Conservation (phyloP, 2,329 filamentous ascomycete genomes). For the Zasmidium cellare region DNA sequence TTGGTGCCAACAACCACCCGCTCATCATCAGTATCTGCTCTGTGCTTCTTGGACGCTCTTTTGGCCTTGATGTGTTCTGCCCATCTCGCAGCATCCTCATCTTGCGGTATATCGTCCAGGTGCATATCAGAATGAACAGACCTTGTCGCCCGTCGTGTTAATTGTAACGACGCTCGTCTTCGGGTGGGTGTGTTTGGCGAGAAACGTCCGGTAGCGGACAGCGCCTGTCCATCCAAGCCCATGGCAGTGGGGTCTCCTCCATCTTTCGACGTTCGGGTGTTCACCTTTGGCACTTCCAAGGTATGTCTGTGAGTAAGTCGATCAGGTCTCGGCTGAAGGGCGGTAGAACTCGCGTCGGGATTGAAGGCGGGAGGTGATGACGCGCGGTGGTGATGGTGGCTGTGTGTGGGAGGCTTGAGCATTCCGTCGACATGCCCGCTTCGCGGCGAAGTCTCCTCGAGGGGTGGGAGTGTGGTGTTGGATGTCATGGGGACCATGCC, state of each 20-base stretch:
- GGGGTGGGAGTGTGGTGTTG: slow-evolving; percentile 25
- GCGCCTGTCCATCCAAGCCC: slow-evolving; percentile 54
- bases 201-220: slow-evolving; percentile 75
- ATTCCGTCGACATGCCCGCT: slow-evolving; percentile 20
- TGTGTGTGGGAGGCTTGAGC: slow-evolving; percentile 26
- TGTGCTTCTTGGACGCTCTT: slow-evolving; percentile 79
- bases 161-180: slow-evolving; percentile 78
- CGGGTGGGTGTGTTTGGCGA: slow-evolving; percentile 67
- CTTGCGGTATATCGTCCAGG: slow-evolving; percentile 78
- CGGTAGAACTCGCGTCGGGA: slow-evolving; percentile 46
- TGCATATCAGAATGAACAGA: slow-evolving; percentile 83
- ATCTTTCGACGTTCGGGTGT: slow-evolving; percentile 68
- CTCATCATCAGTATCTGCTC: slow-evolving; percentile 88
- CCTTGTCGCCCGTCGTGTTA: slow-evolving; percentile 77
- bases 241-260: slow-evolving; percentile 46
- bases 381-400: slow-evolving; percentile 28
- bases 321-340: slow-evolving; percentile 53
- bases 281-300: slow-evolving; percentile 75
- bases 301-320: slow-evolving; percentile 81
- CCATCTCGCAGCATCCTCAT: slow-evolving; percentile 90
- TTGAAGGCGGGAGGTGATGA: slow-evolving; percentile 40
- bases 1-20: slow-evolving; percentile 91
- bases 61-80: slow-evolving; percentile 91
- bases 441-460: slow-evolving; percentile 31
- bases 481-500: slow-evolving; percentile 21